Conservation (phyloP, 306 rosid genomes). For the Quercus agrifolia region DNA sequence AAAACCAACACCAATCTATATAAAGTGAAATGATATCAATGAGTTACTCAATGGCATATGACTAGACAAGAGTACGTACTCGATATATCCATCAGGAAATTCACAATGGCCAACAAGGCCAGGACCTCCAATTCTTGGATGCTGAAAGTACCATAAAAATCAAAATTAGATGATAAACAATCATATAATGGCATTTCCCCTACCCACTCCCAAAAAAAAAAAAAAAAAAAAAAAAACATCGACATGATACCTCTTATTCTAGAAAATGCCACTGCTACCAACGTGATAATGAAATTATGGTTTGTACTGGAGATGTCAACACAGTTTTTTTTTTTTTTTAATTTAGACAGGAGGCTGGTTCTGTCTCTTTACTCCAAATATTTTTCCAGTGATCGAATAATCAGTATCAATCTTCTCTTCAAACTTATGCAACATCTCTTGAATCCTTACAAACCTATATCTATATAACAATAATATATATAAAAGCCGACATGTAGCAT, state of each 20-base stretch:
- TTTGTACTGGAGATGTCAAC: neutral
- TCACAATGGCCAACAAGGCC: constrained; percentile 77
- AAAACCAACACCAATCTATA: neutral
- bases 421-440: constrained; percentile 6
- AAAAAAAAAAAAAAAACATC: no score
- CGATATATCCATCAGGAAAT: constrained; percentile 73
- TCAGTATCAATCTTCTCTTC: constrained; percentile 10
- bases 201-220: neutral
- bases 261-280: neutral
- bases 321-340: neutral
- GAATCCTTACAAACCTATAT: constrained; percentile 6
- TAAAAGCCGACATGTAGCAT: no score
- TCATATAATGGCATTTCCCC: neutral
- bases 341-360: neutral
- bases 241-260: neutral
- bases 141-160: constrained; percentile 42
- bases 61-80: constrained; percentile 49
- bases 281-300: neutral
- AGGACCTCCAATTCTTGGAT: constrained; percentile 93
- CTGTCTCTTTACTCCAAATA: neutral
- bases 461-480: no score
- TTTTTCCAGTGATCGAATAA: neutral
- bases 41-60: neutral
- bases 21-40: neutral
- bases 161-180: constrained; percentile 9